phyloP scores from a whole-genome alignment of 371 early-diverging fungal species.

The Rhizomucor pusillus region DNA sequence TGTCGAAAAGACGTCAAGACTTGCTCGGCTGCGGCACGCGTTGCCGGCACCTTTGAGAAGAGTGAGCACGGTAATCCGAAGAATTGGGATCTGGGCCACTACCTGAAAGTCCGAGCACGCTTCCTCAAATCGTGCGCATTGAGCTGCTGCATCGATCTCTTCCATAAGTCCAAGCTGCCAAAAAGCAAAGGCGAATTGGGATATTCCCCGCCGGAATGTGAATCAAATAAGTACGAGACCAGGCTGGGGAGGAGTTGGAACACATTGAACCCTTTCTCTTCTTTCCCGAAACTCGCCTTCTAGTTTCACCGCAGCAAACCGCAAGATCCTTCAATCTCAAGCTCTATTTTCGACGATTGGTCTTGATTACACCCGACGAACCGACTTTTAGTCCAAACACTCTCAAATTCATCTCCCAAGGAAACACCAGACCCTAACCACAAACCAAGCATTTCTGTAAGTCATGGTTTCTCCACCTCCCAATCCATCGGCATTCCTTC shows the following conservation, averaged over 20 bases:
- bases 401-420: neutral
- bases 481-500: conserved; percentile 1
- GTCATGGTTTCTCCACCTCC: conserved; percentile 8
- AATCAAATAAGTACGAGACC: too few relatives aligned
- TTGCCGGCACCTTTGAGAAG: conserved; percentile 42
- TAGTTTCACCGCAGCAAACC: too few relatives aligned
- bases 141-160: conserved; percentile 25
- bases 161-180: neutral
- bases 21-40: conserved; percentile 59
- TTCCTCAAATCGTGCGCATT: conserved; percentile 56
- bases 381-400: neutral
- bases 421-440: neutral
- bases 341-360: too few relatives aligned
- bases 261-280: neutral
- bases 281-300: neutral
- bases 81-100: neutral
- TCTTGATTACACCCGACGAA: neutral
- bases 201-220: too few relatives aligned
- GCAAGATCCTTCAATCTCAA: neutral
- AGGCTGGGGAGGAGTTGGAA: too few relatives aligned
- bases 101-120: conserved; percentile 69
- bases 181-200: neutral
- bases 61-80: neutral
- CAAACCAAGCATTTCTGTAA: conserved; percentile 2
- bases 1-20: conserved; percentile 58